Evolutionary conservation across 495 filamentous ascomycete species (phyloP).

Genomic region (Neurospora sp.): DNA sequence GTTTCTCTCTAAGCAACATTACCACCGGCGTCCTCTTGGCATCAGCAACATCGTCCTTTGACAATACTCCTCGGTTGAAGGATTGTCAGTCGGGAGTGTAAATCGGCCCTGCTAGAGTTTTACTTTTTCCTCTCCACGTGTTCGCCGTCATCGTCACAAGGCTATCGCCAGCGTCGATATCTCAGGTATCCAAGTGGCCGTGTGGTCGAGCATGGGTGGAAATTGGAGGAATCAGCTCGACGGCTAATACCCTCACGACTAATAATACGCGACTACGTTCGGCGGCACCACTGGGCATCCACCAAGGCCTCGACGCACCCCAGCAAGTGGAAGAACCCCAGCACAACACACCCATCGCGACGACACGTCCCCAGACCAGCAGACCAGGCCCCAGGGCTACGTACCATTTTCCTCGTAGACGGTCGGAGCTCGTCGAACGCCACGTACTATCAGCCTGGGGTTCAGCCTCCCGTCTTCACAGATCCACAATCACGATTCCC

Average conservation of each 20-base stretch:
- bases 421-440: neutral
- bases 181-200: neutral
- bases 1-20: neutral
- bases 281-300: neutral
- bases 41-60: neutral
- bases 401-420: neutral
- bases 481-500: slow-evolving; percentile 14
- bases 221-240: neutral
- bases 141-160: neutral
- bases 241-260: neutral
- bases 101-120: neutral
- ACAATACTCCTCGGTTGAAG: neutral
- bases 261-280: neutral
- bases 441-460: slow-evolving; percentile 5
- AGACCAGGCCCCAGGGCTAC: neutral
- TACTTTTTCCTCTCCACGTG: neutral
- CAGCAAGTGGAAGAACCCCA: neutral
- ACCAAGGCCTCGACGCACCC: neutral
- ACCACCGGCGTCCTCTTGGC: neutral
- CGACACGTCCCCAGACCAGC: neutral
- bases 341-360: neutral
- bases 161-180: neutral
- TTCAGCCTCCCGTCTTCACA: slow-evolving; percentile 8
- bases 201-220: neutral
- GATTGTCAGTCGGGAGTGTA: neutral